These are phyloP conservation scores for Barnettozyma californica DNA, from an alignment of 805 yeast genomes.

Conservation along the genomic window DNA sequence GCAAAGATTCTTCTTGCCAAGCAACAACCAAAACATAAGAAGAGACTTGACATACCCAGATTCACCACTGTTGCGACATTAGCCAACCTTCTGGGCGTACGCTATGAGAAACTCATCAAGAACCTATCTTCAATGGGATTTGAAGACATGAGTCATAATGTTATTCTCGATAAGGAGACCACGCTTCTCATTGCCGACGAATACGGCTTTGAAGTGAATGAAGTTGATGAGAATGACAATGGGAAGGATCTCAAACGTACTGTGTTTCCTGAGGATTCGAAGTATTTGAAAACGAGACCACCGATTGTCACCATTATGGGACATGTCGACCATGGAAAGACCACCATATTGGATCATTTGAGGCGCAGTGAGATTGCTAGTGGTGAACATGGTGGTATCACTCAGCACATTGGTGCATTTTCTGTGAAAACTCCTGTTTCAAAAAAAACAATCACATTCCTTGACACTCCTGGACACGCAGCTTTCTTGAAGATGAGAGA, in stretches of 20 bases:
- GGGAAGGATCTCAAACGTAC: conserved; percentile 51
- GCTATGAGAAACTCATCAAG: conserved; percentile 52
- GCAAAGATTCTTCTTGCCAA: background rate
- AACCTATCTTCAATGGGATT: conserved; percentile 69
- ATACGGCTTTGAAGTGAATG: conserved; percentile 59
- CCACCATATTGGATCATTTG: conserved; percentile 83
- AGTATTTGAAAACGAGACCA: conserved; percentile 59
- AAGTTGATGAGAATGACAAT: conserved; percentile 19
- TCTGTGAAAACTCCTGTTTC: conserved; percentile 75
- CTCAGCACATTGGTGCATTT: conserved; percentile 97
- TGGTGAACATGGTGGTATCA: conserved; percentile 91
- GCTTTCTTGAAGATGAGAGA: conserved; percentile 95
- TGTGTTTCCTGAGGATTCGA: conserved; percentile 38
- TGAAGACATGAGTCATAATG: conserved; percentile 60
- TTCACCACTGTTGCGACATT: conserved; percentile 76
- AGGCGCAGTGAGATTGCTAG: conserved; percentile 81
- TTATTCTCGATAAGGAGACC: conserved; percentile 79
- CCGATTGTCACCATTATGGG: conserved; percentile 99
- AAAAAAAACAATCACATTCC: conserved; percentile 73
- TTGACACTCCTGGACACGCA: conserved; percentile 98
- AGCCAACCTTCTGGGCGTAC: conserved; percentile 63
- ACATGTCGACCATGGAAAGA: conserved; percentile 97
- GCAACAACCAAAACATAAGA: conserved; percentile 5
- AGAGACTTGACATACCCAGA: conserved; percentile 50
- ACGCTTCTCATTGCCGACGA: conserved; percentile 87